phyloP scores from a whole-genome alignment of 2,329 filamentous ascomycete species.

The Orbilia javanica region DNA sequence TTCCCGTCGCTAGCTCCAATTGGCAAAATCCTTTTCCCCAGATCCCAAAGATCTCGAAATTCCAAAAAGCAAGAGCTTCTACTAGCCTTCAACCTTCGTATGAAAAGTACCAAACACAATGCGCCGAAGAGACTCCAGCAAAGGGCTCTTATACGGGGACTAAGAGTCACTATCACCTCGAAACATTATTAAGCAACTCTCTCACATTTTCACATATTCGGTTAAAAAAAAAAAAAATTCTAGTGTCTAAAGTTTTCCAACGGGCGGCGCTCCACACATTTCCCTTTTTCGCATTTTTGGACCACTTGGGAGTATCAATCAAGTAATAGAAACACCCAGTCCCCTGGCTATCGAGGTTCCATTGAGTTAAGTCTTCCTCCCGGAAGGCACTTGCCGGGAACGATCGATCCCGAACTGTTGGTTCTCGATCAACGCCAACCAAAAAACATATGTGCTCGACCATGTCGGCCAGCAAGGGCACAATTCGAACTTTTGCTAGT shows the following conservation, averaged over 20 bases:
- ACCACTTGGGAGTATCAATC: conserved; percentile 37
- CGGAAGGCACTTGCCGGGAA: conserved; percentile 37
- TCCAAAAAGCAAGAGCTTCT: background rate
- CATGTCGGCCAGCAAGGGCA: background rate
- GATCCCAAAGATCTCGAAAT: conserved; percentile 1
- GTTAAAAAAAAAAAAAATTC: conserved; percentile 41
- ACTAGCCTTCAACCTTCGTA: conserved; percentile 7
- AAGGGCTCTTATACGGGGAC: background rate
- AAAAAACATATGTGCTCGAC: background rate
- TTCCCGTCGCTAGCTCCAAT: conserved; percentile 11
- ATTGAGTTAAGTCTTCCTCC: conserved; percentile 9
- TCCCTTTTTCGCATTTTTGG: conserved; percentile 2
- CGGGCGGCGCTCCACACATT: conserved; percentile 18
- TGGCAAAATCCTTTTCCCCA: conserved; percentile 34
- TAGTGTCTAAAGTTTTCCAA: background rate
- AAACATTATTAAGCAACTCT: conserved; percentile 45
- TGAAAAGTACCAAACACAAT: background rate
- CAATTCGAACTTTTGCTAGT: conserved; percentile 28
- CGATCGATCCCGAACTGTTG: conserved; percentile 4
- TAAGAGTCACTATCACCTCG: conserved; percentile 13
- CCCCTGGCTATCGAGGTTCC: conserved; percentile 1
- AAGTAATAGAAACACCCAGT: conserved; percentile 28
- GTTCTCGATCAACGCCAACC: background rate
- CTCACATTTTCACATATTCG: conserved; percentile 33
- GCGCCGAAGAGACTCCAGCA: background rate